phyloP scores from a whole-genome alignment of 352 stramenopile species.

The Peronospora destructor region DNA sequence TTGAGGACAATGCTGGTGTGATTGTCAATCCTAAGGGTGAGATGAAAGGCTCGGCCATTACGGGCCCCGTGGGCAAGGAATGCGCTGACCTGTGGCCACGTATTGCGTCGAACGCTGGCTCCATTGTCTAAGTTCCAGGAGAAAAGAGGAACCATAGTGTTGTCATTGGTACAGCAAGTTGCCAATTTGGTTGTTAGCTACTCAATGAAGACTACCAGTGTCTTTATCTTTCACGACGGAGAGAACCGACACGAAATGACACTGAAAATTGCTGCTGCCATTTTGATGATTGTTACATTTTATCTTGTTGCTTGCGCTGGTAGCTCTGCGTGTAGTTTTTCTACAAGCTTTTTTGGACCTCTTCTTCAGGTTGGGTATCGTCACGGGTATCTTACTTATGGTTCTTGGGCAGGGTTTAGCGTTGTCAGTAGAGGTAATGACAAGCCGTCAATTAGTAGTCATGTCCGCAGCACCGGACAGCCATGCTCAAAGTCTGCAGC shows the following conservation, averaged over 20 bases:
- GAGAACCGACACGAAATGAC: slow-evolving; percentile 32
- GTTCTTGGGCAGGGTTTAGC: slow-evolving; percentile 61
- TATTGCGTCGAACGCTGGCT: slow-evolving; percentile 99
- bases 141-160: background rate
- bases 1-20: slow-evolving; percentile 99
- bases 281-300: slow-evolving; percentile 39
- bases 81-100: slow-evolving; percentile 99
- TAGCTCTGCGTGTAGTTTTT: slow-evolving; percentile 61
- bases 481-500: slow-evolving; percentile 54
- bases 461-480: slow-evolving; percentile 47
- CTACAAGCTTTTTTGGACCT: slow-evolving; percentile 60
- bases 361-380: slow-evolving; percentile 67
- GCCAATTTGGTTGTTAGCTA: background rate
- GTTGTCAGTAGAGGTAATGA: slow-evolving; percentile 50
- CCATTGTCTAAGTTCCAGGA: slow-evolving; percentile 93
- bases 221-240: slow-evolving; percentile 5
- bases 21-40: slow-evolving; percentile 99
- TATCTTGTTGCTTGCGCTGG: slow-evolving; percentile 81
- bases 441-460: slow-evolving; percentile 43
- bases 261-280: slow-evolving; percentile 26
- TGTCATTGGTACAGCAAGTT: background rate
- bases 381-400: slow-evolving; percentile 80
- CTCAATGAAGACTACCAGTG: slow-evolving; percentile 1
- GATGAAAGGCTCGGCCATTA: slow-evolving; percentile 99
- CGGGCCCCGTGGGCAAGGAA: slow-evolving; percentile 99